Percentiles rank a stretch among this genome's conserved stretches.
Conservation (phyloP, 2,329 filamentous ascomycete species). For the Zelopaecilomyces penicillatus region DNA sequence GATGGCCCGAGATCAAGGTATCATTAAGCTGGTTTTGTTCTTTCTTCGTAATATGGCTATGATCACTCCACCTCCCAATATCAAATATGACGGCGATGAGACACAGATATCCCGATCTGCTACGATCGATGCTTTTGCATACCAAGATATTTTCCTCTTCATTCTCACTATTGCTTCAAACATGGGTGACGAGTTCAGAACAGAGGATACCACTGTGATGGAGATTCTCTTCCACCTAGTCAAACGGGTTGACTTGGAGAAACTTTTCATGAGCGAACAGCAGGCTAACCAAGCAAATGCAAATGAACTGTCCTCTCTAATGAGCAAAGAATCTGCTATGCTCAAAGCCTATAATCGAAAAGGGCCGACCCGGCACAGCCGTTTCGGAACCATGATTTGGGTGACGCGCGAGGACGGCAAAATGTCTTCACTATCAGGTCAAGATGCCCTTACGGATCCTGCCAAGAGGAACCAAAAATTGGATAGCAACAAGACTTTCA, state of each 20-base stretch:
- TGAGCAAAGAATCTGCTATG: slow-evolving; percentile 80
- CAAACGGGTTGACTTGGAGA: slow-evolving; percentile 77
- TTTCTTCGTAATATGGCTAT: slow-evolving; percentile 83
- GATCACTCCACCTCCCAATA: slow-evolving; percentile 65
- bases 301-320: slow-evolving; percentile 63
- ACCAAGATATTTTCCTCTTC: slow-evolving; percentile 82
- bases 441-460: slow-evolving; percentile 69
- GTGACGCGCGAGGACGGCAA: slow-evolving; percentile 80
- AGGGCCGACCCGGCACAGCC: slow-evolving; percentile 79
- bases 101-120: slow-evolving; percentile 80
- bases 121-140: slow-evolving; percentile 80
- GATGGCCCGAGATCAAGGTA: slow-evolving; percentile 73
- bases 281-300: slow-evolving; percentile 61
- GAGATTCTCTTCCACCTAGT: slow-evolving; percentile 89
- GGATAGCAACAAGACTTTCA: slow-evolving; percentile 84
- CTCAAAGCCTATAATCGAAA: slow-evolving; percentile 66
- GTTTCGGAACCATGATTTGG: slow-evolving; percentile 97
- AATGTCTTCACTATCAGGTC: slow-evolving; percentile 78
- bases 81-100: slow-evolving; percentile 79
- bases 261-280: slow-evolving; percentile 75
- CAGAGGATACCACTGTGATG: slow-evolving; percentile 80
- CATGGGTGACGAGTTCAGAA: slow-evolving; percentile 86
- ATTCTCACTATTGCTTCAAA: slow-evolving; percentile 83
- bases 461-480: slow-evolving; percentile 74
- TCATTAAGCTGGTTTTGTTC: slow-evolving; percentile 84